Evolutionary conservation across 306 rosid species (phyloP).

Genomic region (Cicer judaicum): DNA sequence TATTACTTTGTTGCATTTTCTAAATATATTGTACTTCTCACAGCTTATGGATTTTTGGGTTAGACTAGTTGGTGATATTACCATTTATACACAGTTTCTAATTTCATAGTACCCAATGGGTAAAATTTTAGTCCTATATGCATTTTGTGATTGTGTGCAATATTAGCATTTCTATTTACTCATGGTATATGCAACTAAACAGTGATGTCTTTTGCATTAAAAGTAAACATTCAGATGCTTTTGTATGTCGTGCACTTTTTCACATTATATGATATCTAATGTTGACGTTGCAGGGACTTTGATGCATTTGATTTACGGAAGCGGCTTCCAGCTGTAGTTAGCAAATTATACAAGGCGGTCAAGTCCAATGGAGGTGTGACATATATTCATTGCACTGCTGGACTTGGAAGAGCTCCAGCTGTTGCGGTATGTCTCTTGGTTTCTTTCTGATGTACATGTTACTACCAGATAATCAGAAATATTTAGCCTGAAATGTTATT

Average conservation of each 20-base stretch:
- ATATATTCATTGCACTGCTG: slow-evolving; percentile 97
- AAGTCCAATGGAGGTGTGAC: slow-evolving; percentile 83
- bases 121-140: slow-evolving; percentile 24
- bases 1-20: slow-evolving; percentile 10
- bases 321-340: slow-evolving; percentile 80
- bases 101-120: slow-evolving; percentile 3
- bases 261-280: slow-evolving; percentile 39
- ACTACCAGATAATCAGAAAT: background rate
- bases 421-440: slow-evolving; percentile 62
- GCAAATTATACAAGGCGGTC: slow-evolving; percentile 78
- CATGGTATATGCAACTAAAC: slow-evolving; percentile 12
- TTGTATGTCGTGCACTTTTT: slow-evolving; percentile 41
- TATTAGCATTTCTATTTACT: slow-evolving; percentile 32
- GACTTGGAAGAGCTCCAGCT: slow-evolving; percentile 99
- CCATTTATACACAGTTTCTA: slow-evolving; percentile 23
- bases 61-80: slow-evolving; percentile 25
- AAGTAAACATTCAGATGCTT: slow-evolving; percentile 13
- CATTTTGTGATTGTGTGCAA: background rate
- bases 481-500: slow-evolving; percentile 27
- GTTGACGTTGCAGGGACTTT: slow-evolving; percentile 76
- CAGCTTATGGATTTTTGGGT: slow-evolving; percentile 15
- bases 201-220: slow-evolving; percentile 15
- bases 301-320: slow-evolving; percentile 82
- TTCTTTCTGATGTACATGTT: slow-evolving; percentile 35
- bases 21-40: background rate